phyloP scores from a whole-genome alignment of 2,329 filamentous ascomycete species.

The Aspergillus aculeatus region DNA sequence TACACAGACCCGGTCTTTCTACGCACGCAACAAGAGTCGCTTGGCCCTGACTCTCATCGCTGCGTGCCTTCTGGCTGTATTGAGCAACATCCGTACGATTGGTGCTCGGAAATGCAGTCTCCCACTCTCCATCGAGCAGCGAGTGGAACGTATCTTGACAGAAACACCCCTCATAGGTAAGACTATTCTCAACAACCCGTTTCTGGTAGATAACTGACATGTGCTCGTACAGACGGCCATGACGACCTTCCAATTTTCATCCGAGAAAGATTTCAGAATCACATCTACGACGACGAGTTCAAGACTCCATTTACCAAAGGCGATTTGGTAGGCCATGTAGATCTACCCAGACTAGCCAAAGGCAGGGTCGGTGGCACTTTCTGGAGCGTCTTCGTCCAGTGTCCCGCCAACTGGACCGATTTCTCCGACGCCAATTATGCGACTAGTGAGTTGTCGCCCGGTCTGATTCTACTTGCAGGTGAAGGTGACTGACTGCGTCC shows the following conservation, averaged over 20 bases:
- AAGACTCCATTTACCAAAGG: constrained; percentile 67
- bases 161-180: constrained; percentile 51
- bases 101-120: constrained; percentile 4
- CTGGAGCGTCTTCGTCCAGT: constrained; percentile 83
- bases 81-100: constrained; percentile 5
- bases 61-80: constrained; percentile 7
- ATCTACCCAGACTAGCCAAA: constrained; percentile 69
- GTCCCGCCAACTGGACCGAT: constrained; percentile 69
- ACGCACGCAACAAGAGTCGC: constrained; percentile 1
- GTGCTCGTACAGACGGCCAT: constrained; percentile 67
- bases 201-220: not conserved
- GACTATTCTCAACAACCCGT: not conserved
- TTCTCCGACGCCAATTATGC: constrained; percentile 73
- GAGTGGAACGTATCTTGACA: constrained; percentile 47
- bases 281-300: constrained; percentile 62
- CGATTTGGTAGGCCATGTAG: constrained; percentile 68
- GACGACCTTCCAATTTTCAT: constrained; percentile 81
- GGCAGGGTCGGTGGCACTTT: constrained; percentile 76
- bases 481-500: not conserved
- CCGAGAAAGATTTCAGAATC: constrained; percentile 66
- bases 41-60: constrained; percentile 7
- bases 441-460: constrained; percentile 50
- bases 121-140: constrained; percentile 30
- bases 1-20: not conserved
- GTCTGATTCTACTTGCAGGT: not conserved